These are phyloP conservation scores for Adenanthera pavonina DNA, from an alignment of 306 rosid genomes.

Conservation along the genomic window DNA sequence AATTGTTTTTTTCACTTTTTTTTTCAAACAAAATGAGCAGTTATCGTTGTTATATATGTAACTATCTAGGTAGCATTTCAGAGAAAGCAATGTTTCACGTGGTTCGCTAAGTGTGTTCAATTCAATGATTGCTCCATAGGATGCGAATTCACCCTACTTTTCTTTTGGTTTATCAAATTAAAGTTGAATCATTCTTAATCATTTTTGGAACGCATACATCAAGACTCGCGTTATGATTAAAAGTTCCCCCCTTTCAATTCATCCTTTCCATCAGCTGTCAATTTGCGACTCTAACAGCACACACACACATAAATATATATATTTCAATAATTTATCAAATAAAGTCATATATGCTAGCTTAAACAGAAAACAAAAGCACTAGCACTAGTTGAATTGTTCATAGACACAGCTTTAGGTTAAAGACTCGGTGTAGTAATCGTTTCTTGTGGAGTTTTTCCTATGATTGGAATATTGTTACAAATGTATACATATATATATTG, in stretches of 20 bases:
- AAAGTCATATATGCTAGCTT: background rate
- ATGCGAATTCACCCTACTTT: slow-evolving; percentile 1
- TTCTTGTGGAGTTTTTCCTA: background rate
- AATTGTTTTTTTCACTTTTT: background rate
- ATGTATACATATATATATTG: too few relatives aligned
- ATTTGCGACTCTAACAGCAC: background rate
- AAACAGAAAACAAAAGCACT: background rate
- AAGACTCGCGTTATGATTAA: background rate
- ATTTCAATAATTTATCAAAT: background rate
- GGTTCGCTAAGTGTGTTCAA: background rate
- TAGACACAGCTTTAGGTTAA: background rate
- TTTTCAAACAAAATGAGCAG: background rate
- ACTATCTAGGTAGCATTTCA: slow-evolving; percentile 6
- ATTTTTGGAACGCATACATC: background rate
- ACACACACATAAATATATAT: too few relatives aligned
- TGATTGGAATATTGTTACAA: background rate
- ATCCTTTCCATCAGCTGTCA: slow-evolving; percentile 1
- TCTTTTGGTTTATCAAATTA: background rate
- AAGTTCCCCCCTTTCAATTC: background rate
- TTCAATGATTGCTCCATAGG: slow-evolving; percentile 2
- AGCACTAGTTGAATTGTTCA: background rate
- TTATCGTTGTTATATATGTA: background rate
- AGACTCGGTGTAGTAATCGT: background rate
- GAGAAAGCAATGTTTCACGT: slow-evolving; percentile 3
- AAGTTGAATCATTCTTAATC: background rate